Conservation (phyloP, 768 basidiomycete genomes). For the Gymnopilus dilepis region DNA sequence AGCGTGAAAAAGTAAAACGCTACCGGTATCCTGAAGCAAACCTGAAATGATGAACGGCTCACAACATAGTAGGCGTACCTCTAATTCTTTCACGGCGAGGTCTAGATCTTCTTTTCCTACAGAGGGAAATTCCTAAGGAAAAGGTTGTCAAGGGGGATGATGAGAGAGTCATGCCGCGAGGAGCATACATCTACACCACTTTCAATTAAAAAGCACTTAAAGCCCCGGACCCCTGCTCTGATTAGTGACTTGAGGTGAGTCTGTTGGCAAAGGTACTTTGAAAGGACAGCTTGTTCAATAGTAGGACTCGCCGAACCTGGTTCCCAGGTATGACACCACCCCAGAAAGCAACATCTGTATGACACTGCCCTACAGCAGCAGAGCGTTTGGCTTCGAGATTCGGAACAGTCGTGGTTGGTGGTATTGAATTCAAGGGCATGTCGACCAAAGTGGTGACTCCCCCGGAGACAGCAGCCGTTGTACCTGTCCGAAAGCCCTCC, state of each 20-base stretch:
- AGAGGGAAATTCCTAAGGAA: constrained; percentile 85
- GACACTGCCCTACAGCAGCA: constrained; percentile 76
- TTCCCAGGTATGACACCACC: constrained; percentile 95
- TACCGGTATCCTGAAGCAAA: constrained; percentile 57
- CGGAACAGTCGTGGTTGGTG: constrained; percentile 87
- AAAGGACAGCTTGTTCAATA: neutral
- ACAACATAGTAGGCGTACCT: constrained; percentile 49
- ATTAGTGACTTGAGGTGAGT: constrained; percentile 77
- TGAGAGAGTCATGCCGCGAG: neutral
- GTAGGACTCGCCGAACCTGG: constrained; percentile 52
- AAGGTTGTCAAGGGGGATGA: constrained; percentile 13
- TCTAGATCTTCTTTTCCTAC: constrained; percentile 74
- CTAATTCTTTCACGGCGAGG: constrained; percentile 72
- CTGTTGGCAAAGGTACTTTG: constrained; percentile 40
- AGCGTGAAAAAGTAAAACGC: constrained; percentile 90
- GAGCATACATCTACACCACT: constrained; percentile 87
- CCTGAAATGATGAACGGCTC: neutral
- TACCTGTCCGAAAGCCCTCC: constrained; percentile 96
- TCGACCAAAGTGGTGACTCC: constrained; percentile 96
- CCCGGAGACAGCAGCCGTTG: constrained; percentile 86
- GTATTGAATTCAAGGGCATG: constrained; percentile 98
- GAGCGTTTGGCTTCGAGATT: constrained; percentile 74
- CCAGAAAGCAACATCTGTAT: constrained; percentile 90
- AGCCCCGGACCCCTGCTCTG: constrained; percentile 85
- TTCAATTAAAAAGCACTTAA: constrained; percentile 96